A percentile compares a stretch with the other conserved stretches of the same genome.
Evolutionary conservation across 352 stramenopile genomes (phyloP).

Genomic region (Peronospora tabacina): DNA sequence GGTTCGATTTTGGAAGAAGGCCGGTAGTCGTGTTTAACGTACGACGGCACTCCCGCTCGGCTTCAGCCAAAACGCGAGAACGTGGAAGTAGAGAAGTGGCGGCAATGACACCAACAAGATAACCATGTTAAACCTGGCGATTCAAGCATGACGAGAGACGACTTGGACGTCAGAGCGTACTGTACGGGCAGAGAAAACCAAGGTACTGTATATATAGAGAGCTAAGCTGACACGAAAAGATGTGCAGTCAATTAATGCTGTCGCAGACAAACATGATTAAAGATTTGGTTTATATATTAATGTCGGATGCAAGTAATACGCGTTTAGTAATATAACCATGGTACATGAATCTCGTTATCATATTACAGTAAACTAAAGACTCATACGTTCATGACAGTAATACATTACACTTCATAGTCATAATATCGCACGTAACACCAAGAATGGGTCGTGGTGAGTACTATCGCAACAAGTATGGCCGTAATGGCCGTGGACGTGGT

Average conservation of each 20-base stretch:
- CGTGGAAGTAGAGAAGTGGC: background rate
- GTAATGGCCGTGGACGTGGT: conserved; percentile 30
- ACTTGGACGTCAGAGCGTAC: background rate
- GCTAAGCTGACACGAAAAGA: no score
- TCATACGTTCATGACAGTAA: no score
- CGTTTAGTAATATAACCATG: no score
- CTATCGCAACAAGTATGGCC: conserved; percentile 87
- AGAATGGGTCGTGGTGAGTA: conserved; percentile 80
- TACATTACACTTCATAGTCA: background rate
- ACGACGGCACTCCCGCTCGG: conserved; percentile 9
- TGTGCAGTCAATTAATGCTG: no score
- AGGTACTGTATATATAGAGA: no score
- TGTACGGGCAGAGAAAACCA: no score
- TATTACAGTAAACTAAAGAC: background rate
- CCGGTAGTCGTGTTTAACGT: conserved; percentile 14
- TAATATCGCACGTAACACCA: background rate
- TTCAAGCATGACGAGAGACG: conserved; percentile 11
- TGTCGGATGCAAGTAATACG: background rate
- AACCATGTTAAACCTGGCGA: conserved; percentile 4
- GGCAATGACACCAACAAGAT: background rate
- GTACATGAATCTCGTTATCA: no score
- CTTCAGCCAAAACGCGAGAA: background rate
- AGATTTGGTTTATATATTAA: background rate
- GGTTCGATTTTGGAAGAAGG: conserved; percentile 17
- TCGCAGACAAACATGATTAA: no score